Base-by-base conservation (phyloP, 305 asterid species). In the Rubia tinctorum region DNA sequence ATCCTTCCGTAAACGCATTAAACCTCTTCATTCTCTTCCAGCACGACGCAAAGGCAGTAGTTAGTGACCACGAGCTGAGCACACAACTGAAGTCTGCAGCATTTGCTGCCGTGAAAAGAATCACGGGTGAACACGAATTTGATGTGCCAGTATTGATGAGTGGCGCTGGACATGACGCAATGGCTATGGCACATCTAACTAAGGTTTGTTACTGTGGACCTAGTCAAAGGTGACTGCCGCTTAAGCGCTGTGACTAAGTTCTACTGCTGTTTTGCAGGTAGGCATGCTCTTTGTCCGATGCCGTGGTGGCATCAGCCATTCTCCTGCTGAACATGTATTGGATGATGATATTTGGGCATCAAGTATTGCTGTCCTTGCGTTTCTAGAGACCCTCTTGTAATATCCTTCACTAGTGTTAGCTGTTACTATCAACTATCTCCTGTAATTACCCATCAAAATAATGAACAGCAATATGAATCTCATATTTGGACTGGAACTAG, bases 131-230 rank as follows among this genome's bases (percentile, higher is more conserved):
- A 77, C 79, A 81, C 63, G 72, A 80, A 56, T 85, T 81, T 51
- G 84, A 81, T 51, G 89, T 92, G 82, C 98, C 98, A 10, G 83
- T 78, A 40, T 69, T 92, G 82, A 90, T 92, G 94, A 95, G 99
- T 77, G 99, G 99, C 74, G 99, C 99, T 23, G 99, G 99, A 51
- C 98, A 95, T 66, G 99, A 95, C 80, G 97, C 98, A 49, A 92
- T 92, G 99, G 98, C 99, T 67, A 88, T 95, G 96, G 89, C 96
- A 72, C 98, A 85, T 83, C 86, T 95, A 71, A 89, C 98, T 69
- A 88, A 87, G 94, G 96, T 89, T 47, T 39, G 76, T 60, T 70
- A 30, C 49, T 69, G 20, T 62, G 45, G 45, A 56, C 47, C 11
- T 14, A 9, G 0, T 10, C 27, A 23, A 14, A 51, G 12, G 15